Conservation (phyloP, 148 eudicot species). For the Persicaria tinctoria region DNA sequence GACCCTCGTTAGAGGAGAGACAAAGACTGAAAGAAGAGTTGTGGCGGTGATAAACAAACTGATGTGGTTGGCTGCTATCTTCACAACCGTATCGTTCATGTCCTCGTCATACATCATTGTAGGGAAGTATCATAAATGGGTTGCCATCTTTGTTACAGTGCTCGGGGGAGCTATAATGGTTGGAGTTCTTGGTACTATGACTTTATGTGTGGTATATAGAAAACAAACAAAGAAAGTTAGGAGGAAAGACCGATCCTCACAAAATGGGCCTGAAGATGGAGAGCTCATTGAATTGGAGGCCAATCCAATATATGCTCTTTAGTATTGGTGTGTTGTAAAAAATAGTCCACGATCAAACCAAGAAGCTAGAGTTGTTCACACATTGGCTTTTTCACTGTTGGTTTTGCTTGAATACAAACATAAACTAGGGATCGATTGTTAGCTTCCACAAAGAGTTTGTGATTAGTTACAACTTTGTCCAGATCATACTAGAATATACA, state of each 20-base stretch:
- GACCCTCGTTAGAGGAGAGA: conserved; percentile 58
- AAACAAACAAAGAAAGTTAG: conserved; percentile 40
- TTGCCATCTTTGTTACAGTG: conserved; percentile 39
- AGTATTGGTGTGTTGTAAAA: too few species aligned
- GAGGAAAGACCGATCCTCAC: conserved; percentile 37
- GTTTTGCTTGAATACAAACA: too few species aligned
- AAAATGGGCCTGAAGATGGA: conserved; percentile 18
- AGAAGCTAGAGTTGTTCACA: too few species aligned
- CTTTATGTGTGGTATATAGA: conserved; percentile 55
- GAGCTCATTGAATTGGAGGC: conserved; percentile 40
- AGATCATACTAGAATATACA: too few species aligned
- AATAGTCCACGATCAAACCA: too few species aligned
- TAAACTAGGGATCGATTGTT: too few species aligned
- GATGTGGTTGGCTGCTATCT: conserved; percentile 73
- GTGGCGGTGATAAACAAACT: conserved; percentile 62
- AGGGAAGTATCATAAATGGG: conserved; percentile 49
- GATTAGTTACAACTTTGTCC: too few species aligned
- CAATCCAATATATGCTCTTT: conserved; percentile 58
- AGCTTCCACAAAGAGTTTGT: too few species aligned
- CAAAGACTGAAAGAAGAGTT: conserved; percentile 53
- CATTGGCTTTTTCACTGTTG: too few species aligned
- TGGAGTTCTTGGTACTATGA: conserved; percentile 54
- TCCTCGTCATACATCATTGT: conserved; percentile 58
- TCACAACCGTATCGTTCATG: conserved; percentile 54
- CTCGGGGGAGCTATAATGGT: conserved; percentile 43